Percentiles rank a stretch among this genome's conserved stretches.
phyloP scores from a whole-genome alignment of 805 yeast species.

The Wickerhamomyces chaumierensis region DNA sequence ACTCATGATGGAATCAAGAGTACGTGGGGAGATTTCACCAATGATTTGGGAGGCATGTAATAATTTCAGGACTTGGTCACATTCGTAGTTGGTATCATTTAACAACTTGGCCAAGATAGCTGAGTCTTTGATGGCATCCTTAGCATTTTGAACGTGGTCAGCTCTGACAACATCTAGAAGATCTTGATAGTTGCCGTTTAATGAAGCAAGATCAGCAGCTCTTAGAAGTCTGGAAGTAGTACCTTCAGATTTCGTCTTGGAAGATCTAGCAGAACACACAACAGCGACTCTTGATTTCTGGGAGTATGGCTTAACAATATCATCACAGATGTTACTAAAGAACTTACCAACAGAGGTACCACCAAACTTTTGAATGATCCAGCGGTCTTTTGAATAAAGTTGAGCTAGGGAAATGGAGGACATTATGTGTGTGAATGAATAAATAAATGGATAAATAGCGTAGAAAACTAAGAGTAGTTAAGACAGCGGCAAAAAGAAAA shows the following conservation, averaged over 20 bases:
- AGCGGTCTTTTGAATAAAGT: slow-evolving; percentile 21
- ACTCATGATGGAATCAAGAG: slow-evolving; percentile 82
- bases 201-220: slow-evolving; percentile 73
- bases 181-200: slow-evolving; percentile 44
- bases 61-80: slow-evolving; percentile 56
- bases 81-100: slow-evolving; percentile 48
- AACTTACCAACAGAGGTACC: slow-evolving; percentile 97
- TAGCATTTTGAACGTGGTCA: slow-evolving; percentile 75
- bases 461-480: too few species aligned
- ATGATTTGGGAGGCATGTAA: slow-evolving; percentile 82
- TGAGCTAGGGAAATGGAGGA: slow-evolving; percentile 6
- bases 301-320: slow-evolving; percentile 63
- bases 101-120: slow-evolving; percentile 43
- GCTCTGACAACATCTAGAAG: slow-evolving; percentile 57
- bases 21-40: slow-evolving; percentile 84
- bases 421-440: slow-evolving; percentile 1
- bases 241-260: slow-evolving; percentile 86
- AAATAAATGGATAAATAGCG: too few species aligned
- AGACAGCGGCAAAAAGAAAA: too few species aligned
- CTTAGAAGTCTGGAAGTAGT: slow-evolving; percentile 78
- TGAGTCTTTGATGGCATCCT: slow-evolving; percentile 31
- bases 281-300: slow-evolving; percentile 66
- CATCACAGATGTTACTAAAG: slow-evolving; percentile 73
- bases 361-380: slow-evolving; percentile 91
- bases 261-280: slow-evolving; percentile 92